Conservation (phyloP, 805 yeast species). For the Kuraishia cidri region DNA sequence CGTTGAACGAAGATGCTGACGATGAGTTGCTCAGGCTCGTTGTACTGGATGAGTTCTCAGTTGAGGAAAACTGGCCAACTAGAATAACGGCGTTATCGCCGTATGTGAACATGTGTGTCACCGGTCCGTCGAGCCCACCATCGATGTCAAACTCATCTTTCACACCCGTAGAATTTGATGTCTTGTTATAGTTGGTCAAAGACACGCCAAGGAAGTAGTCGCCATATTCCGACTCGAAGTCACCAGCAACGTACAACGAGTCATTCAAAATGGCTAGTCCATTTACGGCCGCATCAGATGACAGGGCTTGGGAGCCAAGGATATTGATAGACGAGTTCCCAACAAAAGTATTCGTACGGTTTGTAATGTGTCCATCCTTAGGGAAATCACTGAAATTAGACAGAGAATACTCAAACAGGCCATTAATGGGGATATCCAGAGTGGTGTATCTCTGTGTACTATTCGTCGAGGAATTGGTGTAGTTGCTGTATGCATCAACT, state of each 20-base stretch:
- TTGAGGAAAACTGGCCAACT: conserved; percentile 35
- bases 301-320: conserved; percentile 24
- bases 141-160: conserved; percentile 8
- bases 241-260: conserved; percentile 39
- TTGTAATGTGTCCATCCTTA: conserved; percentile 12
- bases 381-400: conserved; percentile 38
- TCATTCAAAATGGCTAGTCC: conserved; percentile 21
- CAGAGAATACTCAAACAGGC: conserved; percentile 75
- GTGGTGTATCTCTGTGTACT: conserved; percentile 7
- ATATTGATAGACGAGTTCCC: conserved; percentile 40
- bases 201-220: conserved; percentile 25
- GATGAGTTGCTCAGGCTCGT: conserved; percentile 9
- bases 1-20: conserved; percentile 13
- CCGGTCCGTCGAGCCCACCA: conserved; percentile 31
- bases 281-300: conserved; percentile 29
- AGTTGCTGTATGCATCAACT: conserved; percentile 29
- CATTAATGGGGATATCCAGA: conserved; percentile 43
- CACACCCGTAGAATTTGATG: conserved; percentile 5
- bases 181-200: conserved; percentile 12
- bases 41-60: conserved; percentile 18
- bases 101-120: conserved; percentile 18
- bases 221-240: conserved; percentile 26
- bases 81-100: conserved; percentile 28
- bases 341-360: conserved; percentile 16
- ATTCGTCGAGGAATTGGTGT: conserved; percentile 10